A percentile compares a stretch with the other conserved stretches of the same genome.
Conservation (phyloP, 148 eudicot genomes). For the Camellia sinensis region DNA sequence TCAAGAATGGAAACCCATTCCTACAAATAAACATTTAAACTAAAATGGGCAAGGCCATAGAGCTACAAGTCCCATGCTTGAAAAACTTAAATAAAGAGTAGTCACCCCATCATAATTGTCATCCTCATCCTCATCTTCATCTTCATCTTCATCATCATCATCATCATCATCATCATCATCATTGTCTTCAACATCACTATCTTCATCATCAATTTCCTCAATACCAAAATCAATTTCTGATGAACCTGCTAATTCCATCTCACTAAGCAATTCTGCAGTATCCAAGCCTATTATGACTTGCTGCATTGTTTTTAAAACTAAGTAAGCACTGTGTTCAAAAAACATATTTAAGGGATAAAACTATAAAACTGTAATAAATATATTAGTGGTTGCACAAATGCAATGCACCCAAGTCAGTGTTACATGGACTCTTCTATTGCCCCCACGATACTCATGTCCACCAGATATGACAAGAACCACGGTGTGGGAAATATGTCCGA, state of each 20-base stretch:
- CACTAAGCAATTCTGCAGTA: constrained; percentile 71
- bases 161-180: constrained; percentile 44
- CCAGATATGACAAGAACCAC: no score
- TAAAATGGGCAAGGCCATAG: constrained; percentile 1
- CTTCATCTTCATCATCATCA: constrained; percentile 40
- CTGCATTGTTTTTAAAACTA: constrained; percentile 50
- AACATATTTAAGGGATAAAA: neutral
- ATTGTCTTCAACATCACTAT: constrained; percentile 46
- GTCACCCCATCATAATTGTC: constrained; percentile 48
- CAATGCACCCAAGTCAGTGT: neutral
- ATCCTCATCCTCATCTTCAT: constrained; percentile 53
- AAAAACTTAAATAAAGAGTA: constrained; percentile 16
- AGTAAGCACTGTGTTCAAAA: constrained; percentile 8
- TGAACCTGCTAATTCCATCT: constrained; percentile 68
- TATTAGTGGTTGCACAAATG: neutral
- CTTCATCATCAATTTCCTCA: constrained; percentile 66
- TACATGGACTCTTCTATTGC: no score
- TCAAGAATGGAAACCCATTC: constrained; percentile 85
- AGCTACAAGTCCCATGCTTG: constrained; percentile 8
- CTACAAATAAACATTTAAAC: constrained; percentile 35
- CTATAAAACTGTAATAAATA: neutral
- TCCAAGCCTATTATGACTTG: constrained; percentile 93
- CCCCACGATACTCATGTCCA: no score
- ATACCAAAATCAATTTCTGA: constrained; percentile 48
- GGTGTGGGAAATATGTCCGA: no score